Percentiles rank a stretch among this genome's conserved stretches.
phyloP scores from a whole-genome alignment of 2,329 filamentous ascomycete species.

The Xylaria sp. region DNA sequence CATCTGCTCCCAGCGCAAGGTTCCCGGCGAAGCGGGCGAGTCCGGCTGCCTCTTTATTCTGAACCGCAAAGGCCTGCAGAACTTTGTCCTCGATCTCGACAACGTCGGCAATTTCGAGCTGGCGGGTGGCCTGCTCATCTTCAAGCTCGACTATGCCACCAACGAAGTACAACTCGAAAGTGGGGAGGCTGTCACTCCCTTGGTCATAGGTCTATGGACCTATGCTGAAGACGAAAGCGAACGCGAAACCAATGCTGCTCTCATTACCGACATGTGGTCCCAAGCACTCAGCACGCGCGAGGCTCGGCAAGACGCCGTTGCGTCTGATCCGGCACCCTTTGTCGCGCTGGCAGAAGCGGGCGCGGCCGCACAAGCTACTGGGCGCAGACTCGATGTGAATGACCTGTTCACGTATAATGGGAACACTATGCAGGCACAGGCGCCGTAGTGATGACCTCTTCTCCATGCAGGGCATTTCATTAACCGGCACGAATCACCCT shows the following conservation, averaged over 20 bases:
- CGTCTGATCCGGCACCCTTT: slow-evolving; percentile 21
- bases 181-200: slow-evolving; percentile 39
- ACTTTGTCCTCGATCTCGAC: slow-evolving; percentile 74
- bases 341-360: slow-evolving; percentile 20
- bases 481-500: neutral
- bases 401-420: slow-evolving; percentile 40
- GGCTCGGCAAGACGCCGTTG: slow-evolving; percentile 32
- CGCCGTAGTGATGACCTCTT: neutral
- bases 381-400: slow-evolving; percentile 42
- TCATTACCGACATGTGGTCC: slow-evolving; percentile 47
- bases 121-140: slow-evolving; percentile 64
- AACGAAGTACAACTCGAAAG: slow-evolving; percentile 40
- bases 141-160: slow-evolving; percentile 53
- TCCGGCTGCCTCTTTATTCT: slow-evolving; percentile 74
- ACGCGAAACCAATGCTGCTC: slow-evolving; percentile 41
- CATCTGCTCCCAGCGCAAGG: slow-evolving; percentile 72
- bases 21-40: slow-evolving; percentile 52
- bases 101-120: slow-evolving; percentile 73
- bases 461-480: neutral
- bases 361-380: slow-evolving; percentile 29
- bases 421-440: slow-evolving; percentile 9
- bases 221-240: slow-evolving; percentile 45
- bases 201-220: slow-evolving; percentile 45
- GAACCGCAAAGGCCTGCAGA: slow-evolving; percentile 77
- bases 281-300: slow-evolving; percentile 41